Evolutionary conservation across 208 protist species (phyloP).

Genomic region (Leishmania aethiopica): DNA sequence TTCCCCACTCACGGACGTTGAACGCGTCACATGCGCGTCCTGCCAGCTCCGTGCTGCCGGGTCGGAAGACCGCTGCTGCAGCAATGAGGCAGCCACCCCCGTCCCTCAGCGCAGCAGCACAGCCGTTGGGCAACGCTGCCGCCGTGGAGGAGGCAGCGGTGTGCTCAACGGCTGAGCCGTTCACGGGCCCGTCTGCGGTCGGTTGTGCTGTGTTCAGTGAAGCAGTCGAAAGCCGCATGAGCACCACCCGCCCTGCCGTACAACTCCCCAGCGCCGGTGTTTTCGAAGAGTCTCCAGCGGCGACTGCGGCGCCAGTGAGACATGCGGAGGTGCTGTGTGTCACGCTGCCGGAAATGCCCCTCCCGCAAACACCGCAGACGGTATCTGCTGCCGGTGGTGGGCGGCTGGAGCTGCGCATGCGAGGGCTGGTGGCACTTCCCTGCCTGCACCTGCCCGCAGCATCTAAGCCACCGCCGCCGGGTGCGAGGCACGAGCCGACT

Average conservation of each 20-base stretch:
- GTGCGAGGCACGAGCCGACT: not conserved
- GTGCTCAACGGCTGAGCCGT: not conserved
- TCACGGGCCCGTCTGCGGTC: not conserved
- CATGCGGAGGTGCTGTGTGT: constrained; percentile 4
- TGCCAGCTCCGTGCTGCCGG: not conserved
- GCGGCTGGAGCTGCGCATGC: constrained; percentile 28
- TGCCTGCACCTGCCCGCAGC: constrained; percentile 40
- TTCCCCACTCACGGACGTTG: not conserved
- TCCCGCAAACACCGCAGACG: not conserved
- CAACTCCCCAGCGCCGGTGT: not conserved
- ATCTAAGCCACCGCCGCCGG: not conserved
- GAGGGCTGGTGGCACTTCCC: constrained; percentile 38
- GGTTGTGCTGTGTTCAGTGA: not conserved
- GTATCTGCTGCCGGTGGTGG: not conserved
- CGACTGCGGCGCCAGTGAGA: not conserved
- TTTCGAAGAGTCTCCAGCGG: not conserved
- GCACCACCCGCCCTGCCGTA: not conserved
- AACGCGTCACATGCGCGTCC: not conserved
- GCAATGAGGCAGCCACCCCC: not conserved
- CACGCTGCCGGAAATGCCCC: not conserved
- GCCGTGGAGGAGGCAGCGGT: not conserved
- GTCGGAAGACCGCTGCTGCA: not conserved
- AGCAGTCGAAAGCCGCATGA: no score
- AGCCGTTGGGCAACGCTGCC: not conserved
- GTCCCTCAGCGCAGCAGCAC: not conserved